Percentiles rank a stretch among this genome's conserved stretches.
Conservation (phyloP, 768 basidiomycete species). For the Austroboletus eburneus region DNA sequence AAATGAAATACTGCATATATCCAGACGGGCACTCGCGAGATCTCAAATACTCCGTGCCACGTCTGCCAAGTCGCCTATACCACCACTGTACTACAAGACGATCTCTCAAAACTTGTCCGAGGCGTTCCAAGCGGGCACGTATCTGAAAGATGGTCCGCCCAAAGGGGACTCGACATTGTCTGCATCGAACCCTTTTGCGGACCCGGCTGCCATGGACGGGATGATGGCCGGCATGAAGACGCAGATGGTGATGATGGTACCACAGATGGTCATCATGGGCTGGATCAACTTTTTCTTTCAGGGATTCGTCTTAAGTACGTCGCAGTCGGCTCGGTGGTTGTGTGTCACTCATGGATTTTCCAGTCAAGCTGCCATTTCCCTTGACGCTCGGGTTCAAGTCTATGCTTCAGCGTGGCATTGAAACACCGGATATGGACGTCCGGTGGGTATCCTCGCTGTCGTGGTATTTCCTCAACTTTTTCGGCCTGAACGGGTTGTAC, state of each 20-base stretch:
- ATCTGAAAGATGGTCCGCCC: constrained; percentile 82
- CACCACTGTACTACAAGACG: constrained; percentile 64
- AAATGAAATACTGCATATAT: constrained; percentile 19
- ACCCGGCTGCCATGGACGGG: constrained; percentile 91
- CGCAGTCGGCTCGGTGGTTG: background rate
- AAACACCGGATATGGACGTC: constrained; percentile 95
- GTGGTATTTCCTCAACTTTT: constrained; percentile 99
- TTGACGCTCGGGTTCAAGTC: constrained; percentile 95
- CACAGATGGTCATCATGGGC: constrained; percentile 98
- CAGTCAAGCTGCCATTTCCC: constrained; percentile 96
- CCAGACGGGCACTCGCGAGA: constrained; percentile 69
- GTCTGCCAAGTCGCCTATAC: constrained; percentile 76
- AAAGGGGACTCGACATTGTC: constrained; percentile 53
- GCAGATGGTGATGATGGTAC: constrained; percentile 99
- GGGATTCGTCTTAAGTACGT: constrained; percentile 95
- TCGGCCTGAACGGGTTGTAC: constrained; percentile 94
- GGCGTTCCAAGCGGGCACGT: constrained; percentile 70
- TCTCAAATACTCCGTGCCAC: constrained; percentile 83
- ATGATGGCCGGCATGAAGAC: constrained; percentile 99
- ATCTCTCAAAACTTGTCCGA: constrained; percentile 72
- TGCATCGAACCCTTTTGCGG: constrained; percentile 80
- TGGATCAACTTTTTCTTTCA: constrained; percentile 99
- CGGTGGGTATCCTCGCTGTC: constrained; percentile 98
- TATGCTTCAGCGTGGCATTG: constrained; percentile 94
- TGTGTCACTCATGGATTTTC: background rate